These are phyloP conservation scores for Bruguiera hainesii DNA, from an alignment of 441 rosid genomes.

Conservation along the genomic window DNA sequence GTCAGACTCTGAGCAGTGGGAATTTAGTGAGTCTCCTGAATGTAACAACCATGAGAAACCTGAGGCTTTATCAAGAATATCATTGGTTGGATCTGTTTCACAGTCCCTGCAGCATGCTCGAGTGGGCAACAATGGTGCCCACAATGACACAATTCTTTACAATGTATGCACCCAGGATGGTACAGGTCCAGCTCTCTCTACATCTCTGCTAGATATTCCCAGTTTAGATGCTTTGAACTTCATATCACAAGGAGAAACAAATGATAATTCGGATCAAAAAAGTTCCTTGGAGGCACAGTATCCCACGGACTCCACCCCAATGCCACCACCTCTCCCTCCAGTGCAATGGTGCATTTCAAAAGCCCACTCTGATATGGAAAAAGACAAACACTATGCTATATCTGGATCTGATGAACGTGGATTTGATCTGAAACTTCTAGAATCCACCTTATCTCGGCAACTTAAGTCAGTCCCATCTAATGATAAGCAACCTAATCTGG, in stretches of 20 bases:
- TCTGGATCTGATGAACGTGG: conserved; percentile 31
- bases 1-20: conserved; percentile 88
- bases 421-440: conserved; percentile 34
- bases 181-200: conserved; percentile 34
- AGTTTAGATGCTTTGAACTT: conserved; percentile 46
- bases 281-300: conserved; percentile 33
- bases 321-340: conserved; percentile 82
- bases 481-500: conserved; percentile 34
- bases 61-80: conserved; percentile 44
- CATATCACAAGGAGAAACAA: conserved; percentile 23
- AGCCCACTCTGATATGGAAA: conserved; percentile 28
- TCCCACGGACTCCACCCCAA: conserved; percentile 36
- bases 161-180: conserved; percentile 27
- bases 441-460: conserved; percentile 27
- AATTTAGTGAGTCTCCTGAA: conserved; percentile 48
- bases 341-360: conserved; percentile 57
- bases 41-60: conserved; percentile 42
- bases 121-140: conserved; percentile 18
- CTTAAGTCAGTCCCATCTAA: conserved; percentile 34
- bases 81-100: conserved; percentile 39
- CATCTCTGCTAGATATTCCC: conserved; percentile 48
- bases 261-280: conserved; percentile 15
- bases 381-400: conserved; percentile 31
- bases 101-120: conserved; percentile 31
- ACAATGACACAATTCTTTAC: conserved; percentile 15